Percentiles rank a stretch among this genome's conserved stretches.
phyloP scores from a whole-genome alignment of 2,329 filamentous ascomycete genomes.

The Dactylellina cionopaga region DNA sequence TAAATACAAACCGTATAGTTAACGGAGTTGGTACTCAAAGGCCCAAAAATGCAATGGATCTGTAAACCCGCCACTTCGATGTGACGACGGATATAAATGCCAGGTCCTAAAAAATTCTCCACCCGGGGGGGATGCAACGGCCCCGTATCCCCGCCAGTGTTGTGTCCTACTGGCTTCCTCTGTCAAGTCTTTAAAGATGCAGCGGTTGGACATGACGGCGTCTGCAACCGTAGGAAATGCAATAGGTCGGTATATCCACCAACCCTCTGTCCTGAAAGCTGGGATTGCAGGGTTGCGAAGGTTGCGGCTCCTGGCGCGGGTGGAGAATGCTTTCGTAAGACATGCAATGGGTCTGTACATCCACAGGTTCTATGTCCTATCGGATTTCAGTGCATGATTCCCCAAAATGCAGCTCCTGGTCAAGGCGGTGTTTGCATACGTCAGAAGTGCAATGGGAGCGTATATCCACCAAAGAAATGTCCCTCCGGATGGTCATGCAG shows the following conservation, averaged over 20 bases:
- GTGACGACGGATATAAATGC: slow-evolving; percentile 7
- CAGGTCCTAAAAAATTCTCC: neutral
- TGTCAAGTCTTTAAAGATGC: neutral
- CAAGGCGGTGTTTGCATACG: slow-evolving; percentile 3
- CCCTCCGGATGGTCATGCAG: neutral
- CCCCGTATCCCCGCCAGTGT: neutral
- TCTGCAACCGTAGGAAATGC: slow-evolving; percentile 10
- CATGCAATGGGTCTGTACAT: slow-evolving; percentile 4
- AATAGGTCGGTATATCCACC: slow-evolving; percentile 4
- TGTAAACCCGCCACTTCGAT: neutral
- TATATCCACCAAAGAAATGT: slow-evolving; percentile 5
- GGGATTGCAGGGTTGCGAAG: neutral
- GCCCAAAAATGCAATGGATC: slow-evolving; percentile 6
- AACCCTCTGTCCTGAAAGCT: neutral
- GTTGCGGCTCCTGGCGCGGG: neutral
- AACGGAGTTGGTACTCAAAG: no score
- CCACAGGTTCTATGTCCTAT: neutral
- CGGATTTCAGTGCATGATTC: slow-evolving; percentile 2
- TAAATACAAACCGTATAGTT: no score
- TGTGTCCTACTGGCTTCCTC: neutral
- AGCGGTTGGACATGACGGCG: neutral
- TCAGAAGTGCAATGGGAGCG: neutral
- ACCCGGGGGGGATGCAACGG: neutral
- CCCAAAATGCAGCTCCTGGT: neutral
- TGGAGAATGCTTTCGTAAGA: neutral